Evolutionary conservation across 2,329 filamentous ascomycete genomes (phyloP), one percentile per base, ranked within the genome.

Genomic region (Chaetomium olivaceum): DNA sequence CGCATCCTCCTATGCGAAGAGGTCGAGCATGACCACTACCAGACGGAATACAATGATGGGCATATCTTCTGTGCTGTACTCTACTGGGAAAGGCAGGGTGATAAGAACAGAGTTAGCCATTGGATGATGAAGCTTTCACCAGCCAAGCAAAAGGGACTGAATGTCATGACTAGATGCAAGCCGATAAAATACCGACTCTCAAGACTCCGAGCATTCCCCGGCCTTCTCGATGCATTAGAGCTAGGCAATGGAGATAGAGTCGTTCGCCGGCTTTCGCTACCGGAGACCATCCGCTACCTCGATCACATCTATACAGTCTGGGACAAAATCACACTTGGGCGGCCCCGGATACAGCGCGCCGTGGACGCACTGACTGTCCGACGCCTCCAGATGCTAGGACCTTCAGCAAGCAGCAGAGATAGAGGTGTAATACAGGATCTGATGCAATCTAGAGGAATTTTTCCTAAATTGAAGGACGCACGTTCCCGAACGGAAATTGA

Each of bases 1-100:
- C 39, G 39, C 7, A 14, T 50, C 4, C 57, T 58, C 39, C 39
- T 58, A 7, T 16, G 23, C 21, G 39, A 58, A 4, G 57, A 58
- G 25, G 57, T 58, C 11, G 39, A 58, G 57, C 57, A 58, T 9
- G 57, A 58, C 16, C 57, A 58, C 23, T 50, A 58, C 33, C 39
- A 58, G 23, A 58, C 39, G 4, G 12, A 48, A 48, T 58, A 58
- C 39, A 58, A 58, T 21, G 39, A 58, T 19, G 39, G 57, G 4
- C 39, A 58, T 31, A 8, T 58, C 6, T 58, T 58, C 23, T 58
- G 39, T 58, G 39, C 57, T 19, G 25, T 58, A 3, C 12, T 58
- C 9, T 58, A 58, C 57, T 58, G 39, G 57, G 25, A 58, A 21
- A 39, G 48, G 39, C 21, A 58, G 31, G 57, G 23, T 3, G 23